Percentiles rank a stretch among this genome's conserved stretches.
These are phyloP conservation scores for Mrakia frigida DNA, from an alignment of 768 basidiomycete species.

Conservation along the genomic window DNA sequence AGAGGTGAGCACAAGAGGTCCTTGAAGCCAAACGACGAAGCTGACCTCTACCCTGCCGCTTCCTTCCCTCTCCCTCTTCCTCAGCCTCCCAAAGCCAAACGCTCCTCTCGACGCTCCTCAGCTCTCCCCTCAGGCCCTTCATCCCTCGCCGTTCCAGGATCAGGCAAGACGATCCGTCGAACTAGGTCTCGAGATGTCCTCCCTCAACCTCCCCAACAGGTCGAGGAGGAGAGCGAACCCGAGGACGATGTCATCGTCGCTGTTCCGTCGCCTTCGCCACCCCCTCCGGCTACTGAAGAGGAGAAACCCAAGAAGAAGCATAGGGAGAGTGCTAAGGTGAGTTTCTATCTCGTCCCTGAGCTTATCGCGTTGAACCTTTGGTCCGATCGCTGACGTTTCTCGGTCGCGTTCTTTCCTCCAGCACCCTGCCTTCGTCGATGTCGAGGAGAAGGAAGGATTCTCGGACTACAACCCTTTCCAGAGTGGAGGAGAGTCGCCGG, in stretches of 20 bases:
- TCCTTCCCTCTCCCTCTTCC: not conserved
- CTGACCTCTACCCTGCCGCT: conserved; percentile 5
- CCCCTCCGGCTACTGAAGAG: not conserved
- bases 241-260: not conserved
- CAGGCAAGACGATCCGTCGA: conserved; percentile 2
- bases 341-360: not conserved
- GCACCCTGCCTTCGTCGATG: conserved; percentile 20
- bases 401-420: not conserved
- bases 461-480: conserved; percentile 34
- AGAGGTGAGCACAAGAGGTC: not conserved
- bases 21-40: not conserved
- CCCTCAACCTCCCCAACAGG: not conserved
- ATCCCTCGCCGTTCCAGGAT: not conserved
- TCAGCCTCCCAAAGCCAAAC: conserved; percentile 15
- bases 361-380: too few species aligned
- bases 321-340: not conserved
- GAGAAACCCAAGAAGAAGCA: not conserved
- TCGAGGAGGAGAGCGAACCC: conserved; percentile 23
- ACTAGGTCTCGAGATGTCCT: conserved; percentile 6
- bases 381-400: not conserved
- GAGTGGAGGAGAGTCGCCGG: conserved; percentile 32
- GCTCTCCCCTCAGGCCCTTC: conserved; percentile 6
- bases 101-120: conserved; percentile 9
- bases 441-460: conserved; percentile 28
- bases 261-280: not conserved